Evolutionary conservation across 208 protist genomes (phyloP).

Genomic region (Polymyxa betae): DNA sequence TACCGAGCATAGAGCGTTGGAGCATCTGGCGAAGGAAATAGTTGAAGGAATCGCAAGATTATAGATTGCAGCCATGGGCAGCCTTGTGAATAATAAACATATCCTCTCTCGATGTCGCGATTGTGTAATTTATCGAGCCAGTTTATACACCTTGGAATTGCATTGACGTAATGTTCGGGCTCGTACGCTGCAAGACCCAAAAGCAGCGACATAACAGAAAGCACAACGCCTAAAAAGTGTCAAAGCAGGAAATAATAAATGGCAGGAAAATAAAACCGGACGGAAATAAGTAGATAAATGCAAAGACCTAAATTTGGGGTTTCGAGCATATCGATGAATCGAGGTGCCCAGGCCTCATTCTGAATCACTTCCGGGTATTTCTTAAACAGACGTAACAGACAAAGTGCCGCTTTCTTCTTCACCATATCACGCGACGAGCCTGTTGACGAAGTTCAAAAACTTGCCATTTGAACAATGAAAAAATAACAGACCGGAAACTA

Average conservation of each 20-base stretch:
- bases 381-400: conserved; percentile 91
- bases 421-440: conserved; percentile 80
- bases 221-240: conserved; percentile 16
- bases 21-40: conserved; percentile 83
- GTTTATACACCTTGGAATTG: conserved; percentile 79
- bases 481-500: conserved; percentile 75
- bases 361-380: conserved; percentile 84
- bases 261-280: no score
- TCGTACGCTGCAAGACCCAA: conserved; percentile 75
- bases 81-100: conserved; percentile 95
- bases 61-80: conserved; percentile 97
- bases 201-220: conserved; percentile 84
- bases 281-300: conserved; percentile 64
- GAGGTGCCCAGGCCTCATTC: conserved; percentile 75
- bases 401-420: conserved; percentile 96
- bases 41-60: conserved; percentile 91
- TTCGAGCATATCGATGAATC: conserved; percentile 82
- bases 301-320: conserved; percentile 86
- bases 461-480: conserved; percentile 40
- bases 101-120: conserved; percentile 72
- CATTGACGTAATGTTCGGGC: conserved; percentile 65
- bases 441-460: conserved; percentile 38
- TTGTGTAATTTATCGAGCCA: conserved; percentile 72
- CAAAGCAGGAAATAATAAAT: background rate
- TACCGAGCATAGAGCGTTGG: conserved; percentile 31